Conservation (phyloP, 148 eudicot genomes). For the Linanthus parryae region DNA sequence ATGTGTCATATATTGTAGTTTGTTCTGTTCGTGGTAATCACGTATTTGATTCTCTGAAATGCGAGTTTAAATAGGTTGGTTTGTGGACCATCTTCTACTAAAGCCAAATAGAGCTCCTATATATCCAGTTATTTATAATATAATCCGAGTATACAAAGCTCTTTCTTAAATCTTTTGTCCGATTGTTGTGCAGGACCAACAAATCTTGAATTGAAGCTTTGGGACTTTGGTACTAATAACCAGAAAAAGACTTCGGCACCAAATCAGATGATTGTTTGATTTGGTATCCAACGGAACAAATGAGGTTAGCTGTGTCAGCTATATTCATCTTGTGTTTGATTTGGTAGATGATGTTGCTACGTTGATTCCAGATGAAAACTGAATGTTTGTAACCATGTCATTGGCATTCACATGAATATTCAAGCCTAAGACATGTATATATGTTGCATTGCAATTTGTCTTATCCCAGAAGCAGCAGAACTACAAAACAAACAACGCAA, state of each 20-base stretch:
- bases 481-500: too few relatives aligned
- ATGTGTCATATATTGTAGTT: too few relatives aligned
- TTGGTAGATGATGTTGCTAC: too few relatives aligned
- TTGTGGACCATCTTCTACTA: slow-evolving; percentile 37
- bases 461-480: too few relatives aligned
- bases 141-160: not conserved
- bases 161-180: not conserved
- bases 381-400: too few relatives aligned
- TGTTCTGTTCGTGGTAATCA: not conserved
- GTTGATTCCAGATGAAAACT: too few relatives aligned
- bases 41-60: slow-evolving; percentile 17
- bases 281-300: slow-evolving; percentile 29
- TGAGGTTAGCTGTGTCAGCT: slow-evolving; percentile 44
- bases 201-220: slow-evolving; percentile 87
- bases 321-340: too few relatives aligned
- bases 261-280: slow-evolving; percentile 79
- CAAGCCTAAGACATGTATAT: too few relatives aligned
- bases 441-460: too few relatives aligned
- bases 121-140: not conserved
- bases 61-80: slow-evolving; percentile 36
- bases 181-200: slow-evolving; percentile 43
- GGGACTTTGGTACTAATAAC: too few relatives aligned
- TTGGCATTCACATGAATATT: too few relatives aligned
- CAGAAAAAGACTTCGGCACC: too few relatives aligned
- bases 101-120: slow-evolving; percentile 28